Percentiles rank a stretch among this genome's conserved stretches.
Evolutionary conservation across 306 rosid genomes (phyloP).

Genomic region (Castanea mollissima): DNA sequence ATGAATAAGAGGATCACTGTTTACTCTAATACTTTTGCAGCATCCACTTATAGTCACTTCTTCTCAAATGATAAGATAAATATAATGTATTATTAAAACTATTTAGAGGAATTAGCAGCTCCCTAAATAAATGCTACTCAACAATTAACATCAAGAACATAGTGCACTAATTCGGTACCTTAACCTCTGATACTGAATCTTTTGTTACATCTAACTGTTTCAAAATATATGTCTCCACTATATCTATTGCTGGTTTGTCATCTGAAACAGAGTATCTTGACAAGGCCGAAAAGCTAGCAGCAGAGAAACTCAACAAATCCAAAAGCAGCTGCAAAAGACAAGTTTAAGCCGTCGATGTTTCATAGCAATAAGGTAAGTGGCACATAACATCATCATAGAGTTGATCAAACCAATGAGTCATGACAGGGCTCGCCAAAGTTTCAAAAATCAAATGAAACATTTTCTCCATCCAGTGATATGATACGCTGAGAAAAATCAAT

Average conservation of each 20-base stretch:
- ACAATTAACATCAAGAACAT: neutral
- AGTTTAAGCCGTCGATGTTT: slow-evolving; percentile 18
- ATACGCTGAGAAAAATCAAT: too few relatives aligned
- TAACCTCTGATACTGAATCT: slow-evolving; percentile 55
- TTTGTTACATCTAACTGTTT: slow-evolving; percentile 63
- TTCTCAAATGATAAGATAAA: too few relatives aligned
- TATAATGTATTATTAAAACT: too few relatives aligned
- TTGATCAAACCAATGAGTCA: neutral
- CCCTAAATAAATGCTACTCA: neutral
- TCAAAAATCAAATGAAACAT: neutral
- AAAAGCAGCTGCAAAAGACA: slow-evolving; percentile 64
- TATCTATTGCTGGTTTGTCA: slow-evolving; percentile 42
- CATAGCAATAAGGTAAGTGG: slow-evolving; percentile 16
- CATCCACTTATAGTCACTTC: too few relatives aligned
- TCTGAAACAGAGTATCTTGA: slow-evolving; percentile 42
- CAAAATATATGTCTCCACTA: slow-evolving; percentile 48
- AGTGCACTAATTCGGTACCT: slow-evolving; percentile 45
- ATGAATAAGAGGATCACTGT: too few relatives aligned
- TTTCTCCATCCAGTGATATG: neutral
- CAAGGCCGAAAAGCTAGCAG: slow-evolving; percentile 55
- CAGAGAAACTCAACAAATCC: slow-evolving; percentile 60
- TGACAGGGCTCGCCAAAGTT: neutral
- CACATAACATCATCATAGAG: slow-evolving; percentile 7
- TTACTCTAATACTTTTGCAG: too few relatives aligned
- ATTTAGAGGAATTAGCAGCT: neutral